Conservation (phyloP, 1,284 basidiomycete genomes). For the Leccinum solheimii region DNA sequence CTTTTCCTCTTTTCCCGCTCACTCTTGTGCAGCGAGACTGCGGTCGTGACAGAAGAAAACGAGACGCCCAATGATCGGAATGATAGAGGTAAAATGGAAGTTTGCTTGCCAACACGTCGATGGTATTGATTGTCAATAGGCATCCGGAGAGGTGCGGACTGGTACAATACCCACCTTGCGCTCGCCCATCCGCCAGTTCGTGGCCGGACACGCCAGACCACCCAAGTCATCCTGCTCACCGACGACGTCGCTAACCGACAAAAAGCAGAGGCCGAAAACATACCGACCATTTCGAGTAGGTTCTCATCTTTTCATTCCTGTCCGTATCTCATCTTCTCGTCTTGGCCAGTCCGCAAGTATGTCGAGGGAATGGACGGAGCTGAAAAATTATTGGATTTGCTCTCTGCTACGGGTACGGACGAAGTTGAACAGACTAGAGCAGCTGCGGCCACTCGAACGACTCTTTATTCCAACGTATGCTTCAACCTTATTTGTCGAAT, state of each 20-base stretch:
- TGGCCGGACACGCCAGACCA: constrained; percentile 47
- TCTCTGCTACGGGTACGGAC: constrained; percentile 66
- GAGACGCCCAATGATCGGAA: constrained; percentile 92
- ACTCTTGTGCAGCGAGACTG: constrained; percentile 62
- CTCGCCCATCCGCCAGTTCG: constrained; percentile 53
- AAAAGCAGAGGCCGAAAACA: constrained; percentile 70
- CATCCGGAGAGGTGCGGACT: constrained; percentile 81
- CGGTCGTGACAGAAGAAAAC: constrained; percentile 66
- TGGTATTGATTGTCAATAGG: constrained; percentile 43
- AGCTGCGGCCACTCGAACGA: constrained; percentile 51
- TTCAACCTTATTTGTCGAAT: neutral
- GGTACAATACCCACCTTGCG: constrained; percentile 79
- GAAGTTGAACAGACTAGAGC: constrained; percentile 62
- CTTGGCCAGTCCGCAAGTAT: constrained; percentile 68
- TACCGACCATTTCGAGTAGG: constrained; percentile 66
- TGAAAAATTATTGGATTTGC: constrained; percentile 73
- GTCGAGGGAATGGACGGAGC: constrained; percentile 71
- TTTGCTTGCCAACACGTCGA: neutral
- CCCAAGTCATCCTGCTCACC: constrained; percentile 78
- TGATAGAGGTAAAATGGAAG: constrained; percentile 65
- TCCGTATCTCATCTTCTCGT: constrained; percentile 1
- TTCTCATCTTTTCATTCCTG: constrained; percentile 1
- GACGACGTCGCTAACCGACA: constrained; percentile 88
- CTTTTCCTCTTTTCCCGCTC: neutral
- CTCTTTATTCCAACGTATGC: constrained; percentile 77